A percentile compares a stretch with the other conserved stretches of the same genome.
Conservation (phyloP, 2,329 filamentous ascomycete species). For the Diaporthe sp. region DNA sequence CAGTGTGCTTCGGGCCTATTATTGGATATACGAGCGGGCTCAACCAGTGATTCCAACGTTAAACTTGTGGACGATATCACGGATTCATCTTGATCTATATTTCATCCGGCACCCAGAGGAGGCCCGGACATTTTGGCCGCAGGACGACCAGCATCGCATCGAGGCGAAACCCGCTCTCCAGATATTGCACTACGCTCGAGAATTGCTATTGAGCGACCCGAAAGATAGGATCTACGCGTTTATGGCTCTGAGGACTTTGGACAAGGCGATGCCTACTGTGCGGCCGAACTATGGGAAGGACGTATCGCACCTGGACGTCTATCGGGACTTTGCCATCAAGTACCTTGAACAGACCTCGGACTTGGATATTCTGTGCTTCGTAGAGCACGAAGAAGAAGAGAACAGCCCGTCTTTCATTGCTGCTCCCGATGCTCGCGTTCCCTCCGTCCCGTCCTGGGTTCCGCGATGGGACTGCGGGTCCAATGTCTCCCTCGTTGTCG, state of each 20-base stretch:
- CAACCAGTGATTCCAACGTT: too few relatives aligned
- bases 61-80: not conserved
- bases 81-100: not conserved
- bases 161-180: not conserved
- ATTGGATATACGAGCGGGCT: not conserved
- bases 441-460: constrained; percentile 51
- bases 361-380: constrained; percentile 22
- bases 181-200: not conserved
- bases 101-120: not conserved
- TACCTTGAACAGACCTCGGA: constrained; percentile 7
- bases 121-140: not conserved
- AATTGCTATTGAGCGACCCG: not conserved
- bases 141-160: accelerated
- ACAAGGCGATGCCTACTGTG: constrained; percentile 2
- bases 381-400: constrained; percentile 52
- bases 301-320: constrained; percentile 28
- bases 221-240: constrained; percentile 36
- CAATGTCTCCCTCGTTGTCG: accelerated
- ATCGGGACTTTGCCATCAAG: constrained; percentile 23
- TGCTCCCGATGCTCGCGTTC: constrained; percentile 50
- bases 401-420: constrained; percentile 49
- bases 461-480: constrained; percentile 28
- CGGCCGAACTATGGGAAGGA: constrained; percentile 20
- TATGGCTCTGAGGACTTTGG: constrained; percentile 12
- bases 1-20: not conserved